phyloP scores from a whole-genome alignment of 495 filamentous ascomycete species.

The Daldinia decipiens region DNA sequence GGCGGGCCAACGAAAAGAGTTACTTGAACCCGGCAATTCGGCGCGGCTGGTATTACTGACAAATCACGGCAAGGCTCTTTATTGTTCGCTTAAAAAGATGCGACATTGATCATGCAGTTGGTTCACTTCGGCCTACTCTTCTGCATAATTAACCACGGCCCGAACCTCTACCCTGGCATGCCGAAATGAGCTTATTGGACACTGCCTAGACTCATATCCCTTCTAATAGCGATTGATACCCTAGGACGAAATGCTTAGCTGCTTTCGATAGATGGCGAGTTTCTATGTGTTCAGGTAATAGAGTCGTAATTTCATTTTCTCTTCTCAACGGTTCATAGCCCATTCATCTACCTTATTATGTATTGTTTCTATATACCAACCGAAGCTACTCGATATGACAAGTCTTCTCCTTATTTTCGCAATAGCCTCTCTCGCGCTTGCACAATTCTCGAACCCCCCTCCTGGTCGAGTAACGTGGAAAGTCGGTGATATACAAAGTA shows the following conservation, averaged over 20 bases:
- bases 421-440: background rate
- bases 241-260: background rate
- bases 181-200: background rate
- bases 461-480: constrained; percentile 18
- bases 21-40: background rate
- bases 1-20: background rate
- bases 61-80: background rate
- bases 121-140: background rate
- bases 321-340: background rate
- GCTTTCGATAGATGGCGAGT: background rate
- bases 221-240: background rate
- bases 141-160: background rate
- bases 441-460: constrained; percentile 14
- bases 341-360: background rate
- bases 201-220: background rate
- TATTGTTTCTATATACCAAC: background rate
- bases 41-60: background rate
- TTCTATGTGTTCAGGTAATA: background rate
- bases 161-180: background rate
- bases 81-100: background rate
- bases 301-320: background rate
- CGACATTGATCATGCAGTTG: background rate
- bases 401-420: background rate
- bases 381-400: constrained; percentile 1
- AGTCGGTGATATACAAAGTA: constrained; percentile 26